Evolutionary conservation across 345 rosid genomes (phyloP).

Genomic region (Atalantia buxifolia): DNA sequence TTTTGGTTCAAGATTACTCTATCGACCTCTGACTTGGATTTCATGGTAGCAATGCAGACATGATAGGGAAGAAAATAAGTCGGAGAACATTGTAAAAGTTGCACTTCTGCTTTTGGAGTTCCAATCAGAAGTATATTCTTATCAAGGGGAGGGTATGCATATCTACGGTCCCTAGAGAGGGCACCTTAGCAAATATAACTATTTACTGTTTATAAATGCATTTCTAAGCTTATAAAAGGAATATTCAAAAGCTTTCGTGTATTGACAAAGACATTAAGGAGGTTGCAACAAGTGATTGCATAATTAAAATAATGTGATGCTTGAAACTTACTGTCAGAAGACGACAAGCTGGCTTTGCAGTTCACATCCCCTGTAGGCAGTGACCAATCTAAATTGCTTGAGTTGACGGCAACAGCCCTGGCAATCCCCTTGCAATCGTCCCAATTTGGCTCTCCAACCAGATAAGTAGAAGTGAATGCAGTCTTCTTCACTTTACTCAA

Average conservation of each 20-base stretch:
- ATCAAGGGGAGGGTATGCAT: background rate
- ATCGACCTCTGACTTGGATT: background rate
- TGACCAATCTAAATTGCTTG: conserved; percentile 27
- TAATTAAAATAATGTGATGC: background rate
- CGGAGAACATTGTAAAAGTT: background rate
- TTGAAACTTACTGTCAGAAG: conserved; percentile 30
- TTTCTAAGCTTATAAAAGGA: background rate
- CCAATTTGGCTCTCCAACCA: conserved; percentile 55
- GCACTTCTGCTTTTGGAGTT: background rate
- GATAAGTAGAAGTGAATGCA: conserved; percentile 5
- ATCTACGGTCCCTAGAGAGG: background rate
- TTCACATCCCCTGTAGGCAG: conserved; percentile 13
- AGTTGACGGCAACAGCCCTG: conserved; percentile 46
- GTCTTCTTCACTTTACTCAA: conserved; percentile 9
- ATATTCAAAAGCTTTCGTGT: background rate
- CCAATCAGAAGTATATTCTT: background rate
- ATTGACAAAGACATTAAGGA: background rate
- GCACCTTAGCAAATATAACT: background rate
- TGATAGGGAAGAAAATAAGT: background rate
- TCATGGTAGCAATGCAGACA: background rate
- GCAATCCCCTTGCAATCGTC: conserved; percentile 44
- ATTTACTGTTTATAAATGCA: background rate
- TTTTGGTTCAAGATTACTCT: background rate
- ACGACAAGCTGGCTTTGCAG: conserved; percentile 26
- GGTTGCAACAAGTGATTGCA: background rate